Evolutionary conservation across 2,329 filamentous ascomycete genomes (phyloP), one percentile per base, ranked within the genome.

Genomic region (Xylaria hypoxylon): DNA sequence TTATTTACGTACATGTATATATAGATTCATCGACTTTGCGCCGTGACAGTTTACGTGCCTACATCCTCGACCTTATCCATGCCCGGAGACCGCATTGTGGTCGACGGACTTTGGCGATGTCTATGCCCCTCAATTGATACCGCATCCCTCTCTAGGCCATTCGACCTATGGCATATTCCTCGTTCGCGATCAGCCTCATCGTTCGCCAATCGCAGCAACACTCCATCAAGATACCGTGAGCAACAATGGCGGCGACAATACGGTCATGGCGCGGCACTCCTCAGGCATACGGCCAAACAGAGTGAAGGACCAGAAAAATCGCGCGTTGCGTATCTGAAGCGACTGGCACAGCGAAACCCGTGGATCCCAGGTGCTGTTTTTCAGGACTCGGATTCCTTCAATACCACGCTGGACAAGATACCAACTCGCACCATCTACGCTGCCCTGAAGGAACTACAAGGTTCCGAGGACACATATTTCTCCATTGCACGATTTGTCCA

Each of bases 81-180:
- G 81, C 73, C 76, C 45, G 72, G 76, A 63, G 72, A 77, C 55
- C 79, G 79, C 68, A 71, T 84, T 57, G 75, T 81, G 2, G 74
- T 83, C 40, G 88, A 91, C 76, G 87, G 88, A 67, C 82, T 91
- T 51, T 90, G 88, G 87, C 85, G 86, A 74, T 89, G 85, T 73
- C 79, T 91, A 17, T 90, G 87, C 73, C 88, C 88, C 13, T 84
- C 83, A 8, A 80, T 87, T 64, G 84, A 87, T 71, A 70, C 77
- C 6, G 64, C 72, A 4, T 73, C 77, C 2, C 73, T 84, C 13
- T 76, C 77, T 3, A 79, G 72, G 58, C 73, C 79, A 17, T 64
- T 79, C 63, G 69, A 74, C 48, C 26, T 64, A 35, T 55, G 56
- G 55, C 59, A n/a, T 52, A 7, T 44, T 64, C 59, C 64, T 52